Conservation (phyloP, 2,329 filamentous ascomycete genomes). For the Madurella mycetomatis region DNA sequence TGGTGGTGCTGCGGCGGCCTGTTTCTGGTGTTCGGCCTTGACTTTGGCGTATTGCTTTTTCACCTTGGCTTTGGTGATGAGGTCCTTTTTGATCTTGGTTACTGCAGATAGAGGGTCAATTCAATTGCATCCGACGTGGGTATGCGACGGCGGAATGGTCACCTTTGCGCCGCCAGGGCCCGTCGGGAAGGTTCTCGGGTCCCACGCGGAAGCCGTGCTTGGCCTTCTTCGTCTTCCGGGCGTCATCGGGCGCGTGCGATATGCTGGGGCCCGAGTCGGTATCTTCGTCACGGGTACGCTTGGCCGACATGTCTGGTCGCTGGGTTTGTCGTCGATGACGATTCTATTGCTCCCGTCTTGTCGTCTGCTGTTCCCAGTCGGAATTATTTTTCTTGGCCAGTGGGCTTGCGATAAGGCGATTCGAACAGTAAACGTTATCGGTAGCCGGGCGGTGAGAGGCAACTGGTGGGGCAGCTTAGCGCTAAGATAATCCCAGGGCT, state of each 20-base stretch:
- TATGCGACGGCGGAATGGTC: slow-evolving; percentile 1
- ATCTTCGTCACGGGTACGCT: slow-evolving; percentile 47
- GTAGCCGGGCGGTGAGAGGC: background rate
- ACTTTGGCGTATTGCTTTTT: slow-evolving; percentile 91
- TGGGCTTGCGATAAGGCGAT: background rate
- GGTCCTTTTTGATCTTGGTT: slow-evolving; percentile 70
- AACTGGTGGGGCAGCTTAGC: background rate
- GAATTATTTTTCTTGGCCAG: background rate
- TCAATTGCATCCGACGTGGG: slow-evolving; percentile 3
- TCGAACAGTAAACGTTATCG: background rate
- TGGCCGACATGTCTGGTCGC: slow-evolving; percentile 50
- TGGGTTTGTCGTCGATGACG: background rate
- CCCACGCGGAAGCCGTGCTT: slow-evolving; percentile 79
- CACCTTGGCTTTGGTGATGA: slow-evolving; percentile 89
- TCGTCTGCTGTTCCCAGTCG: no score
- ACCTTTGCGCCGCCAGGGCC: slow-evolving; percentile 77
- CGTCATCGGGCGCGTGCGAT: slow-evolving; percentile 7
- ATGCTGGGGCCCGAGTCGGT: slow-evolving; percentile 11
- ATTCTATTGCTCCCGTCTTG: background rate
- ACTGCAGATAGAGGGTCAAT: slow-evolving; percentile 11
- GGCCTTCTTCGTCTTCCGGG: slow-evolving; percentile 44
- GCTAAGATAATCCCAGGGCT: no score
- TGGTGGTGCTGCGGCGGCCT: slow-evolving; percentile 15
- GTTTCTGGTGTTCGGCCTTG: slow-evolving; percentile 48
- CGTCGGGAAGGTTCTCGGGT: slow-evolving; percentile 85